Evolutionary conservation across 148 eudicot genomes (phyloP).

Genomic region (Chenopodium berlandieri): DNA sequence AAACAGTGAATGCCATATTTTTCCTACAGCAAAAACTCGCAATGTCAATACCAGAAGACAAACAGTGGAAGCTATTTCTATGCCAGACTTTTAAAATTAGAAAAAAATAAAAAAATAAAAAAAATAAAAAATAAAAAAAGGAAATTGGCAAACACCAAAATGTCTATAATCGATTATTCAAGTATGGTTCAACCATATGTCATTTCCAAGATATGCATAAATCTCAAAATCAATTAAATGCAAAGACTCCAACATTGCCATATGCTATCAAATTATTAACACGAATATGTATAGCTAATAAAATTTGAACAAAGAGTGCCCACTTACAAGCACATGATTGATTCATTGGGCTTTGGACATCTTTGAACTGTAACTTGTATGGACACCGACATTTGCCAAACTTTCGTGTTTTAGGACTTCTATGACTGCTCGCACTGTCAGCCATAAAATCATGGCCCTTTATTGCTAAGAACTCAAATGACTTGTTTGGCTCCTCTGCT

Average conservation of each 20-base stretch:
- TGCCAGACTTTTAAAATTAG: background rate
- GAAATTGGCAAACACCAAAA: background rate
- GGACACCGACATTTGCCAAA: background rate
- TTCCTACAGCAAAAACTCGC: constrained; percentile 40
- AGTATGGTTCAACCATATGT: background rate
- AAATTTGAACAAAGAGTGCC: background rate
- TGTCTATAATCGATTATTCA: background rate
- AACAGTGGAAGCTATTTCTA: background rate
- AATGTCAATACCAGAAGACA: background rate
- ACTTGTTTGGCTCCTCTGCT: background rate
- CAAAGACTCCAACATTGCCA: background rate
- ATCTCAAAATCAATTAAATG: background rate
- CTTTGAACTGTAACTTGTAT: background rate
- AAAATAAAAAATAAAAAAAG: background rate
- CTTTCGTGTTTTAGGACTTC: background rate
- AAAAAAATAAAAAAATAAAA: too few species aligned
- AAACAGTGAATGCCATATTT: constrained; percentile 62
- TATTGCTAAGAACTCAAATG: background rate
- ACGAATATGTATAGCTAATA: background rate
- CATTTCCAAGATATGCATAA: background rate
- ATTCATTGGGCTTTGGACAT: background rate
- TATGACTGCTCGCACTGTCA: background rate
- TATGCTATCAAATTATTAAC: background rate
- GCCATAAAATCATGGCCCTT: background rate
- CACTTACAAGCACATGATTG: background rate